These are phyloP conservation scores for Antrodiella citrinella DNA, from an alignment of 768 basidiomycete genomes.

Conservation along the genomic window DNA sequence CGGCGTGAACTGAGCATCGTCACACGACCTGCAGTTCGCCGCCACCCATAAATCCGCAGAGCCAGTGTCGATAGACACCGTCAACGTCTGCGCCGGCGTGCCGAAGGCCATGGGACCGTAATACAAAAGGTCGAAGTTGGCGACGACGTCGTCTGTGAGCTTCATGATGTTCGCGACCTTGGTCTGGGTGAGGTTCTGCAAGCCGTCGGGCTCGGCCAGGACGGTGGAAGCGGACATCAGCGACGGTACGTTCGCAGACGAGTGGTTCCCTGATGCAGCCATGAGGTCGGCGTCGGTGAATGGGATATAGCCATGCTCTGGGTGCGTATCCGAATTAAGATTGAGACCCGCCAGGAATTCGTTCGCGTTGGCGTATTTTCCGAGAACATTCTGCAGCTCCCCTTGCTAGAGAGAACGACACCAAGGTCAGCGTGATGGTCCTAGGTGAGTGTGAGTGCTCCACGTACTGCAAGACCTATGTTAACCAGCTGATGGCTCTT, in stretches of 20 bases:
- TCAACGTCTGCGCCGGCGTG: constrained; percentile 41
- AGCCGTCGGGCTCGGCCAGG: constrained; percentile 14
- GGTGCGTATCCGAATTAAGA: constrained; percentile 22
- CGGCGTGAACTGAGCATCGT: constrained; percentile 30
- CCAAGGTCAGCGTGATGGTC: not conserved
- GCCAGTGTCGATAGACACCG: constrained; percentile 62
- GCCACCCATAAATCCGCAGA: constrained; percentile 60
- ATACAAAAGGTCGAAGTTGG: constrained; percentile 37
- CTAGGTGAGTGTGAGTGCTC: not conserved
- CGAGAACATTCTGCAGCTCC: constrained; percentile 18
- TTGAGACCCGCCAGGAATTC: constrained; percentile 23
- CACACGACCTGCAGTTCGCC: constrained; percentile 29
- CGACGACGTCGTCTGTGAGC: constrained; percentile 32
- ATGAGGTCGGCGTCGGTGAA: constrained; percentile 16
- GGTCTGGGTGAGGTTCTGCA: constrained; percentile 1
- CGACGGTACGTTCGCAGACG: too few relatives aligned
- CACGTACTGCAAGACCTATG: not conserved
- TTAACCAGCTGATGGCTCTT: not conserved
- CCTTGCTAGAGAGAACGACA: constrained; percentile 12
- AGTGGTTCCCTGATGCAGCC: constrained; percentile 4
- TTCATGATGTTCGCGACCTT: constrained; percentile 12
- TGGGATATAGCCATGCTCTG: constrained; percentile 16
- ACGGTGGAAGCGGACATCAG: constrained; percentile 10
- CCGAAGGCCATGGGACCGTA: constrained; percentile 44
- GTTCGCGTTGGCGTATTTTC: constrained; percentile 24